Evolutionary conservation across 345 rosid genomes (phyloP), one percentile per base, ranked within the genome.

Genomic region (Arabidopsis suecica): DNA sequence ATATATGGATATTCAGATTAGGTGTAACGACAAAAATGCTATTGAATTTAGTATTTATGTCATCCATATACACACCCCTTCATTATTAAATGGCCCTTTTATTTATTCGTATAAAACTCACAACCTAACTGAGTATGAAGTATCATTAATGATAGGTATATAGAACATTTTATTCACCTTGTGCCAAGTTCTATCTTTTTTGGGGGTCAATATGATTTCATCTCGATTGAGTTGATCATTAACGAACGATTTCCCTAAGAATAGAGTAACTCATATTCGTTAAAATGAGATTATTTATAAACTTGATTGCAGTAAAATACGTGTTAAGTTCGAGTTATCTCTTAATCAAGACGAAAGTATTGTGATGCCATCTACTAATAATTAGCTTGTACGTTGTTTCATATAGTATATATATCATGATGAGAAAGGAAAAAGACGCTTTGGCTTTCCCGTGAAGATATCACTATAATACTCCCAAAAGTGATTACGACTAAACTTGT

Each of bases 1-100:
- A 18, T 49, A 4, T 3, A 11, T 10, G 45, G 32, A 28, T 13
- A 23, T 64, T 13, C 48, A 56, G 23, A 34, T 34, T 58, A 68
- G 79, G 68, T 67, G 79, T 36, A 75, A 50, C 62, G 13, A 33
- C 23, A 75, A 68, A 59, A 40, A 41, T 75, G 62, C 45, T 48
- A 67, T 58, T 67, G 4, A 74, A 30, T 61, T 61, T 61, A 6
- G 40, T 61, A 61, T 76, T 61, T 51, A 61, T 60, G 54, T 53
- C 60, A 69, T 41, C 28, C 25, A 50, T 68, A 23, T 5, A 59
- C 23, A 67, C 30, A 60, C 3, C 32, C 32, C 30, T 28, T 28
- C 14, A 59, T 6, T 38, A 20, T 40, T 61, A 61, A 38, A 61
- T 38, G 49, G 16, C 33, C 65, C 33, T 38, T 18, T 18, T 74